Base-by-base conservation (phyloP, 805 yeast genomes). In the Suhomyces canberraensis region DNA sequence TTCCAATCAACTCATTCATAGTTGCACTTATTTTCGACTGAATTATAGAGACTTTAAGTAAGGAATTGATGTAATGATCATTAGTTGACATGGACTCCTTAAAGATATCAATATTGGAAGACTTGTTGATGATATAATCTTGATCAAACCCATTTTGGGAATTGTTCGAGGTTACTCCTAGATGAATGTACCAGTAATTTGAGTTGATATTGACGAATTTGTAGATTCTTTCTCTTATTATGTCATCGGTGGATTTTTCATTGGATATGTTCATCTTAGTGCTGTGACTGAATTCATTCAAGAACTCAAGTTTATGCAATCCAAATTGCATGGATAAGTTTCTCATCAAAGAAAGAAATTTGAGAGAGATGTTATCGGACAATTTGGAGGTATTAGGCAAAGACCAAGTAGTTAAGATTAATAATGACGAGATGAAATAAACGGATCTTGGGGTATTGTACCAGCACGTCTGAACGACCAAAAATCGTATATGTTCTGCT, bases 391-490 rank as follows among this genome's bases (percentile, higher is more conserved):
- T 49, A 19, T 51, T 47, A 4, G 71, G 73, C 21, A 69, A 52
- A 14, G 73, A 71, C 74, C 74, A 69, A 4, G 71, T 65, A 7
- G 73, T 66, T 36, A 69, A 55, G n/a, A 69, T 56, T 29, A 67
- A 50, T 25, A 69, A 56, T 4, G 72, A 57, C 15, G 63, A 53
- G 25, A 69, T 45, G 3, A 63, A 59, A 43, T 63, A 65, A 13
- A 66, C 59, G 8, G 70, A 64, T 44, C 74, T 56, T 11, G 74
- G 74, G n/a, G 73, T 69, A 30, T 56, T 54, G 35, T 61, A 52
- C 74, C 74, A 69, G 50, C 73, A 66, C 39, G 54, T 58, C 31
- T 60, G 58, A 33, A 66, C 71, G 20, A 68, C 69, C 44, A 68
- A 52, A 19, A 51, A 46, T 37, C 64, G 64, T 17, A 69, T 53